phyloP scores from a whole-genome alignment of 257 asterid genomes.

The Craterostigma plantagineum region DNA sequence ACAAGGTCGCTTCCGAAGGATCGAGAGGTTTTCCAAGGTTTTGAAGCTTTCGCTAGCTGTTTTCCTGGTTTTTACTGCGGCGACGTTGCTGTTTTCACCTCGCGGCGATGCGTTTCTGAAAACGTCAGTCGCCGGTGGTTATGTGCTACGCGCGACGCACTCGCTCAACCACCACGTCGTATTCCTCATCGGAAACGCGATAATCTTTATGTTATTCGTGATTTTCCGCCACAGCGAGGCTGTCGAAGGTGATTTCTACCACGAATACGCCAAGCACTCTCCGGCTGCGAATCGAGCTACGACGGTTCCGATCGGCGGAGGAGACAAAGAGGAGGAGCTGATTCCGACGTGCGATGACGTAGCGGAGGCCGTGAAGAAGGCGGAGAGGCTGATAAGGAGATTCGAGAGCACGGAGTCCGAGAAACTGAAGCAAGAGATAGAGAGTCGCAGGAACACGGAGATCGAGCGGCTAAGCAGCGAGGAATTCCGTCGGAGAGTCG shows the following conservation, averaged over 20 bases:
- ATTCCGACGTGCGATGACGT: slow-evolving; percentile 29
- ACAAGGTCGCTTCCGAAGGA: too few relatives aligned
- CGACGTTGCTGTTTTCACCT: too few relatives aligned
- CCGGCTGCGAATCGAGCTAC: background rate
- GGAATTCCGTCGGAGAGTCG: slow-evolving; percentile 54
- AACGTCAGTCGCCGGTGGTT: too few relatives aligned
- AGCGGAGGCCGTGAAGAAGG: slow-evolving; percentile 35
- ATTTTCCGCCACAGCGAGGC: slow-evolving; percentile 25
- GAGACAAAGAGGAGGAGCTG: slow-evolving; percentile 21
- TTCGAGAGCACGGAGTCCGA: slow-evolving; percentile 62
- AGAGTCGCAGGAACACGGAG: slow-evolving; percentile 13
- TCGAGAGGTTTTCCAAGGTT: too few relatives aligned
- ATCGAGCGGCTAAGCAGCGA: slow-evolving; percentile 59
- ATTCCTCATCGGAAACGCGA: slow-evolving; percentile 54
- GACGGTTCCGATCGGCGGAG: slow-evolving; percentile 5
- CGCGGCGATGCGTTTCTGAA: too few relatives aligned
- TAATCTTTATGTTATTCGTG: slow-evolving; percentile 25
- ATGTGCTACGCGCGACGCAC: slow-evolving; percentile 1
- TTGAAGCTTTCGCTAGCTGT: too few relatives aligned
- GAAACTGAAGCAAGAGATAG: slow-evolving; percentile 36
- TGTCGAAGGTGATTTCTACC: slow-evolving; percentile 15
- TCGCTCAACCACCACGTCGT: slow-evolving; percentile 54
- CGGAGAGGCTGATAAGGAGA: slow-evolving; percentile 33
- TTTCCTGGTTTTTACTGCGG: too few relatives aligned
- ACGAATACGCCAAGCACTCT: slow-evolving; percentile 10